A percentile compares a stretch with the other conserved stretches of the same genome.
These are phyloP conservation scores for Pontederia crassipes DNA, from an alignment of 176 grass and related monocot genomes.

Conservation along the genomic window DNA sequence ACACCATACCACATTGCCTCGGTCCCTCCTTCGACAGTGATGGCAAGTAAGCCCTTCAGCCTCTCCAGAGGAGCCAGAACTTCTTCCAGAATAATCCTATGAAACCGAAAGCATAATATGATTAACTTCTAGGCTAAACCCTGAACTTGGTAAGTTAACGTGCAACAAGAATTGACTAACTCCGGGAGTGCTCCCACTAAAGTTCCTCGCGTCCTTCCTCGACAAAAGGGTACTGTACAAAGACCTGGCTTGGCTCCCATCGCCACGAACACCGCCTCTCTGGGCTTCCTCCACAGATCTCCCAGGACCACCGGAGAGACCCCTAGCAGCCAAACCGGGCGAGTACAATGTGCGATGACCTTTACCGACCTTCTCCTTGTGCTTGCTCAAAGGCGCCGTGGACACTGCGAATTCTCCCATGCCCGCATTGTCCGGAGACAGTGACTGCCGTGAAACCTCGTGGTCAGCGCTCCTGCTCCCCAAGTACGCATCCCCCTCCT, in stretches of 20 bases:
- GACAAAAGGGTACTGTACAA: not conserved
- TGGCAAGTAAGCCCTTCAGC: conserved; percentile 38
- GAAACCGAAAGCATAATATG: not conserved
- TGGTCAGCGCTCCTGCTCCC: conserved; percentile 17
- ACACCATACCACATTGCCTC: conserved; percentile 41
- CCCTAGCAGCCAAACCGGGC: not conserved
- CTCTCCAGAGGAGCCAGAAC: conserved; percentile 13
- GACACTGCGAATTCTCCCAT: not conserved
- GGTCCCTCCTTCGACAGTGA: conserved; percentile 51
- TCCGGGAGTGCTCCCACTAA: not conserved
- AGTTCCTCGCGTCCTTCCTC: conserved; percentile 6
- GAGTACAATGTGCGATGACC: conserved; percentile 6
- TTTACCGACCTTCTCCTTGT: conserved; percentile 13
- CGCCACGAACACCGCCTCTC: not conserved
- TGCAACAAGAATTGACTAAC: conserved; percentile 6
- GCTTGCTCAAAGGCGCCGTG: conserved; percentile 8
- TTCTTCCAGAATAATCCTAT: conserved; percentile 21
- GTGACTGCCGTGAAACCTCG: conserved; percentile 3
- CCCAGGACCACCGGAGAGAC: conserved; percentile 1
- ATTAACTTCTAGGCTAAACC: not conserved
- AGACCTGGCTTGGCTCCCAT: conserved; percentile 7
- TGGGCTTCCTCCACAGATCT: conserved; percentile 1
- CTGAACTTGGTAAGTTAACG: not conserved
- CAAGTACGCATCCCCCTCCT: conserved; percentile 19
- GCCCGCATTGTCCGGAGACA: conserved; percentile 2